Base-by-base conservation (phyloP, 352 stramenopile genomes). In the Thalassiosira livingstoniorum region DNA sequence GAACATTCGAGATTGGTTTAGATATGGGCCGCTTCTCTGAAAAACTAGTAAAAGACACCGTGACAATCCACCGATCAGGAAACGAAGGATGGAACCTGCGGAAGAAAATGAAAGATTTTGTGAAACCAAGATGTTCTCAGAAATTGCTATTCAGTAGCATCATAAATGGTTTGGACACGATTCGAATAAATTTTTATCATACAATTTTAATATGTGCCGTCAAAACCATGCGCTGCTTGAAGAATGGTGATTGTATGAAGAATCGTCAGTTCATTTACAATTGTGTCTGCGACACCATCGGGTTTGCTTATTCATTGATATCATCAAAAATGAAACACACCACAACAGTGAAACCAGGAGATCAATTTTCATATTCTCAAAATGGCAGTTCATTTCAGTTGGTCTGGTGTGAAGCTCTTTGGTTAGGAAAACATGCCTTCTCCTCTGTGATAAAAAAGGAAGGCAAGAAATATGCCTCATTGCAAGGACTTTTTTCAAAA, bases 171-270 rank as follows among this genome's bases (percentile, higher is more conserved):
- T 61, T 75, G 21, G 67, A 87, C 11, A 90, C 63, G 21, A 75
- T 92, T 35, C 55, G 79, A 0, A 43, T 83, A 2, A 95, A 95
- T 70, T 93, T 93, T 69, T 91, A 91, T 63, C 83, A 93, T 75
- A 89, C 87, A n/a, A 87, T 92, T 69, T 37, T 93, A 1, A 75
- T 92, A 45, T 82, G 75, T 53, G 91, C 89, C 21, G 69, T 87
- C 31, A 94, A 94, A 75, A 90, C 82, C 13, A 71, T 80, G 13
- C 66, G 85, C 51, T 92, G 92, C 54, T 47, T 92, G 45, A 58
- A 83, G 54, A 73, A 32, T 3, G 29, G 34, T 25, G 53, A 37
- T 54, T 58, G 64, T 23, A 54, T 31, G 27, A 71, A 73, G 4
- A 80, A 88, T 71, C 29, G 39, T 5, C 21, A 71, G 23, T 90